Evolutionary conservation across 2,329 filamentous ascomycete species (phyloP).

Genomic region (Alternaria dauci): DNA sequence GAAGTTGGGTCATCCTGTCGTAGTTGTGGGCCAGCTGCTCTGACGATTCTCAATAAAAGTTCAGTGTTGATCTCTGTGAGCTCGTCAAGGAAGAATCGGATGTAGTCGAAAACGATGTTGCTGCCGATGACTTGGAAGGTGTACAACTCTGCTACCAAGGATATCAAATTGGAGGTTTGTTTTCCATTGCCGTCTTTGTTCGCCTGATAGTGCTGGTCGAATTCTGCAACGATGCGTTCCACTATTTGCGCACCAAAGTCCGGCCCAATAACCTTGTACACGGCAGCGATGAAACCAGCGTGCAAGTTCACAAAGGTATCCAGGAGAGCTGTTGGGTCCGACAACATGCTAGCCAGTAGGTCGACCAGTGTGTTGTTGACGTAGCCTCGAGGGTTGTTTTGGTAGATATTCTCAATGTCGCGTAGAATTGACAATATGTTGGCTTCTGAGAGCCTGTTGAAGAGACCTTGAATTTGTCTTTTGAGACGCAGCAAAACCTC

Average conservation of each 20-base stretch:
- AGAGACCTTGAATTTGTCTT: constrained; percentile 82
- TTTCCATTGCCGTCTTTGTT: constrained; percentile 50
- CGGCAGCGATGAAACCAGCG: constrained; percentile 85
- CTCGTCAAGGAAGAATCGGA: constrained; percentile 76
- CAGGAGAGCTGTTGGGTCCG: constrained; percentile 77
- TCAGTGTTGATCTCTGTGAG: constrained; percentile 90
- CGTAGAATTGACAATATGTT: constrained; percentile 85
- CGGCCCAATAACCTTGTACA: constrained; percentile 86
- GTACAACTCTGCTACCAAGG: constrained; percentile 86
- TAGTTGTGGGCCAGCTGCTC: constrained; percentile 79
- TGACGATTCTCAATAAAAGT: constrained; percentile 82
- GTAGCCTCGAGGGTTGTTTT: constrained; percentile 83
- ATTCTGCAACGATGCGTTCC: constrained; percentile 77
- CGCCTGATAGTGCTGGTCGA: constrained; percentile 70
- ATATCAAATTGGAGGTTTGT: constrained; percentile 80
- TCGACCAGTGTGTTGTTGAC: constrained; percentile 84
- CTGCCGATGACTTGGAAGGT: constrained; percentile 88
- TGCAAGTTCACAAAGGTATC: constrained; percentile 92
- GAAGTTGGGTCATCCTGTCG: constrained; percentile 88
- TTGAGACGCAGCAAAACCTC: constrained; percentile 75
- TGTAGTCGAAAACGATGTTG: constrained; percentile 88
- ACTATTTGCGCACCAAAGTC: constrained; percentile 90
- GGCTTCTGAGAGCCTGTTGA: constrained; percentile 92
- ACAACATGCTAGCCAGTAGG: constrained; percentile 79
- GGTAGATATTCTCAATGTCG: constrained; percentile 84